phyloP scores from a whole-genome alignment of 2,329 filamentous ascomycete genomes.

The Colletotrichum lupini region DNA sequence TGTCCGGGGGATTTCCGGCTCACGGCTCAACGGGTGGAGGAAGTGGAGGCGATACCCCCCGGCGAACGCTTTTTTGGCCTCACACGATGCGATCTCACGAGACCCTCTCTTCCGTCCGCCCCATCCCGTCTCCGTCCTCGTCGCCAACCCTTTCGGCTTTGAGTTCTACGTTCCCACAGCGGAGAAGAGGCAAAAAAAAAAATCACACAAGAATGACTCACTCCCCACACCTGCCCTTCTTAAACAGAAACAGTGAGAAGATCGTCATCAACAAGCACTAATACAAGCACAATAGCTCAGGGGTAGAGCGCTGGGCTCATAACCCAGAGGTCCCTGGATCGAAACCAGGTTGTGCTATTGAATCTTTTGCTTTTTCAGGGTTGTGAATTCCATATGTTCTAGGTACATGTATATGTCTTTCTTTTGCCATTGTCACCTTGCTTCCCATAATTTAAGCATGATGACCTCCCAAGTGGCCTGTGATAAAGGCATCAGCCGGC shows the following conservation, averaged over 20 bases:
- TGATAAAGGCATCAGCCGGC: fast-evolving
- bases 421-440: neutral
- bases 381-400: neutral
- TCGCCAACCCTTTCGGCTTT: slow-evolving; percentile 23
- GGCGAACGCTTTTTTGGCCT: neutral
- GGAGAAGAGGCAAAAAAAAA: neutral
- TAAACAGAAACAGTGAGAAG: fast-evolving
- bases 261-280: fast-evolving
- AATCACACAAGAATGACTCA: neutral
- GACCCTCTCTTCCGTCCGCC: neutral
- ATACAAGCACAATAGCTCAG: slow-evolving; percentile 30
- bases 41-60: slow-evolving; percentile 17
- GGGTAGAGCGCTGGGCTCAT: slow-evolving; percentile 36
- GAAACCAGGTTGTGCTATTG: slow-evolving; percentile 32
- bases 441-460: neutral
- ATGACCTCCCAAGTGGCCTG: neutral
- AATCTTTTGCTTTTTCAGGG: neutral
- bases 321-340: slow-evolving; percentile 36
- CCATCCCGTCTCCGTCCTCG: slow-evolving; percentile 8
- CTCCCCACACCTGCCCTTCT: neutral
- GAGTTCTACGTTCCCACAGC: slow-evolving; percentile 1
- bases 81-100: slow-evolving; percentile 9
- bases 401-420: neutral
- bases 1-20: neutral
- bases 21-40: neutral